Evolutionary conservation across 768 basidiomycete genomes (phyloP), one percentile per base, ranked within the genome.

Genomic region (Mycena chlorophos): DNA sequence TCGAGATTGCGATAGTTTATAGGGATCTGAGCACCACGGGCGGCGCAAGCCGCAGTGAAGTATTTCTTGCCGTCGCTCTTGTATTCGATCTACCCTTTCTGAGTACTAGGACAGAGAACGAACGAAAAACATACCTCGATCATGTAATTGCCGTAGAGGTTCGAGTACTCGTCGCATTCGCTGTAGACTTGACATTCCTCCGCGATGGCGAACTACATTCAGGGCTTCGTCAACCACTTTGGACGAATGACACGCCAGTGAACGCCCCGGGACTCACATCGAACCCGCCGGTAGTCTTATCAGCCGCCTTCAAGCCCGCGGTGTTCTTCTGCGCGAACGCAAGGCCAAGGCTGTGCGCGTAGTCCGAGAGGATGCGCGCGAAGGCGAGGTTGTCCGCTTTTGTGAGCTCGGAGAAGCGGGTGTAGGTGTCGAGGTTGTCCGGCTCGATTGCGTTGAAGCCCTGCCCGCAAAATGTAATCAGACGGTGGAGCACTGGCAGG

Each of bases 401-500:
- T 10, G 46, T 49, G 17, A 55, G 54, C 12, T 14, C 16, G 28
- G 22, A 27, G 46, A 30, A 55, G 30, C 54, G 54, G 22, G 16
- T 49, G 34, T 22, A 55, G 20, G 27, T 55, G 27, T 55, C 54
- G 3, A 55, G 54, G 34, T 55, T 55, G 37, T 55, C 54, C 2
- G 48, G 48, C 27, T 55, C 54, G 13, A 55, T 49, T 4, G 46
- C 54, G 19, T 55, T 31, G 37, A 49, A 55, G 2, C 54, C 51
- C 37, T 52, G 17, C 19, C 28, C 48, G 31, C 31, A 34, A 8
- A 34, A n/a, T n/a, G n/a, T n/a, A 19, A 19, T 42, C 13, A 37
- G 34, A 37, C 10, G 12, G 10, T 37, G 10, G n/a, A 37, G 10
- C 10, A 10, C 10, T n/a, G 34, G 12, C 34, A 37, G 10, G n/a